Evolutionary conservation across 495 filamentous ascomycete species (phyloP).

Genomic region (Emericellopsis terricola): DNA sequence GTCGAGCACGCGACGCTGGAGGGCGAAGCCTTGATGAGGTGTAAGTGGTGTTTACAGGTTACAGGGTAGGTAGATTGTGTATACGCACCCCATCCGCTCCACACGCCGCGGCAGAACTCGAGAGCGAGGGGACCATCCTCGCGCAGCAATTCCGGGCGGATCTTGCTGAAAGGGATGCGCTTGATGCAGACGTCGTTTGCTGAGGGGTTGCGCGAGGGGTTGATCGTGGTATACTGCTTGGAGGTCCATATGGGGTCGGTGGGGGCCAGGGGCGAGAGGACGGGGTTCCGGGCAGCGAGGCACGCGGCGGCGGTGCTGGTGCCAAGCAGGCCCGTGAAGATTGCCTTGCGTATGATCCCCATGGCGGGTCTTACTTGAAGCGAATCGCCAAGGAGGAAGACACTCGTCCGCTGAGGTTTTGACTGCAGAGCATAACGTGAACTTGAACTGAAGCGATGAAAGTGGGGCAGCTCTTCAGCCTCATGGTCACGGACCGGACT

Average conservation of each 20-base stretch:
- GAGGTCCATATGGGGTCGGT: slow-evolving; percentile 45
- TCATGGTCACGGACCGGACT: no score
- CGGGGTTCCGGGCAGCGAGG: slow-evolving; percentile 15
- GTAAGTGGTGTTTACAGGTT: background rate
- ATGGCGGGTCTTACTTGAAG: slow-evolving; percentile 13
- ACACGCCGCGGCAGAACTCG: slow-evolving; percentile 47
- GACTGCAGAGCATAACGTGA: no score
- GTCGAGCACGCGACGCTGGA: slow-evolving; percentile 42
- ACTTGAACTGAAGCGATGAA: no score
- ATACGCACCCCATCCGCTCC: slow-evolving; percentile 42
- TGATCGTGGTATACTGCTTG: slow-evolving; percentile 34
- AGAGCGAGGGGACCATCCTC: slow-evolving; percentile 38
- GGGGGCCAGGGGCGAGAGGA: slow-evolving; percentile 27
- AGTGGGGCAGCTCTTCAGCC: no score
- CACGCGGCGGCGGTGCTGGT: slow-evolving; percentile 11
- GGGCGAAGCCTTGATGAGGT: slow-evolving; percentile 32
- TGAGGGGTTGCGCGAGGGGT: slow-evolving; percentile 41
- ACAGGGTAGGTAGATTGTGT: no score
- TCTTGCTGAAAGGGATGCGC: slow-evolving; percentile 39
- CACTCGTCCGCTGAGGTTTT: no score
- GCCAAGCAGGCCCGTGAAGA: slow-evolving; percentile 21
- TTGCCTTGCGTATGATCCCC: slow-evolving; percentile 25
- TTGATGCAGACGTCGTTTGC: slow-evolving; percentile 45
- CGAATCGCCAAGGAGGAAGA: no score
- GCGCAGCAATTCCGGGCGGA: slow-evolving; percentile 45